These are phyloP conservation scores for Aspergillus sp. DNA, from an alignment of 2,329 filamentous ascomycete species.

Conservation along the genomic window DNA sequence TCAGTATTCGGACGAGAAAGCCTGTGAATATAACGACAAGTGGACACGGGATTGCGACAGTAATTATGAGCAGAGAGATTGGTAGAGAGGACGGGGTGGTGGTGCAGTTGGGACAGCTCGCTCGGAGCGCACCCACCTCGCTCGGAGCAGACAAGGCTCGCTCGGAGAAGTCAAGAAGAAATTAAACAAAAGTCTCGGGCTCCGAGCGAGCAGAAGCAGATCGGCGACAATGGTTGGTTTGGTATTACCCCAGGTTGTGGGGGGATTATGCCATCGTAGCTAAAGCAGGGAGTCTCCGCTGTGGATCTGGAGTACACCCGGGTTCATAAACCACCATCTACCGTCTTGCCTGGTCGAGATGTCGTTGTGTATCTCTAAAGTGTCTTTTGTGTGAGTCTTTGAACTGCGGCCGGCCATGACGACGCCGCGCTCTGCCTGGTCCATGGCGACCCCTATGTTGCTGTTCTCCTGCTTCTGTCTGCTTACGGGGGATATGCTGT, in stretches of 20 bases:
- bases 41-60: too few species aligned
- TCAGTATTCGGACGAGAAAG: too few species aligned
- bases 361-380: too few species aligned
- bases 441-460: constrained; percentile 1
- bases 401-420: background rate
- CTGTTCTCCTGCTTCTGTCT: constrained; percentile 3
- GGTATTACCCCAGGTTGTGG: background rate
- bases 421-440: background rate
- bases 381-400: too few species aligned
- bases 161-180: background rate
- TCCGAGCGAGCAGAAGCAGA: background rate
- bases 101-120: background rate
- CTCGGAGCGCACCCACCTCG: background rate
- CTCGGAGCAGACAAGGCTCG: background rate
- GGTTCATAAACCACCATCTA: too few species aligned
- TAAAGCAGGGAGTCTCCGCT: background rate
- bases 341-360: too few species aligned
- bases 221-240: background rate
- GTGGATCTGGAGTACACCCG: background rate
- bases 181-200: background rate
- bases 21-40: too few species aligned
- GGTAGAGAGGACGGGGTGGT: too few species aligned
- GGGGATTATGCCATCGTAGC: background rate
- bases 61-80: too few species aligned
- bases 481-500: background rate